These are phyloP conservation scores for Coniosporium apollinis DNA, from an alignment of 495 filamentous ascomycete genomes.

Conservation along the genomic window DNA sequence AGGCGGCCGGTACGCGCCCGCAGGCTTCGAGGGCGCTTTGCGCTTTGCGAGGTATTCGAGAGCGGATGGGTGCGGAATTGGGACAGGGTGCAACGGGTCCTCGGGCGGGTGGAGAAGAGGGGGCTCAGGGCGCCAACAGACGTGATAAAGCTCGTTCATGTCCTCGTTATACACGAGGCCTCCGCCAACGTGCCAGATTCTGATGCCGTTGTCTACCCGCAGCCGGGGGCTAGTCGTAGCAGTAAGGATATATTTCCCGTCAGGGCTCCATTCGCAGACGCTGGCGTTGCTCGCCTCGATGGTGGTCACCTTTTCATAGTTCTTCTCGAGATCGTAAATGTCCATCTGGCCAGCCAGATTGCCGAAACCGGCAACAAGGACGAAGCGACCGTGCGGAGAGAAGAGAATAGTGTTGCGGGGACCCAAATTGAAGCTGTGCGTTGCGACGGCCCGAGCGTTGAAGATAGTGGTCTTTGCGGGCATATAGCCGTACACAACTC, in stretches of 20 bases:
- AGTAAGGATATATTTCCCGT: slow-evolving; percentile 86
- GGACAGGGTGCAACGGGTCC: slow-evolving; percentile 63
- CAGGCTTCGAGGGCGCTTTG: slow-evolving; percentile 86
- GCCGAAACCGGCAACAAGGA: slow-evolving; percentile 88
- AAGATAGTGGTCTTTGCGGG: slow-evolving; percentile 95
- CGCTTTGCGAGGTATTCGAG: slow-evolving; percentile 63
- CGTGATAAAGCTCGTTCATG: slow-evolving; percentile 83
- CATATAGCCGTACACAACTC: slow-evolving; percentile 94
- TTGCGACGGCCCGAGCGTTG: slow-evolving; percentile 64
- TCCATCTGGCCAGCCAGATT: slow-evolving; percentile 97
- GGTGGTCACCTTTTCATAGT: slow-evolving; percentile 77
- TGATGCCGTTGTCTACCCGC: slow-evolving; percentile 89
- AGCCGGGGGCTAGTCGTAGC: slow-evolving; percentile 89
- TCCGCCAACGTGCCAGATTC: slow-evolving; percentile 86
- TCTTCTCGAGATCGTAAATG: slow-evolving; percentile 84
- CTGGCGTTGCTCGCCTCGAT: slow-evolving; percentile 92
- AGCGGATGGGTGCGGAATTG: slow-evolving; percentile 70
- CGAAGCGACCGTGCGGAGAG: slow-evolving; percentile 84
- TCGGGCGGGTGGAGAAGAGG: slow-evolving; percentile 39
- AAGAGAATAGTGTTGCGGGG: slow-evolving; percentile 92
- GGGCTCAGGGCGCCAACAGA: slow-evolving; percentile 71
- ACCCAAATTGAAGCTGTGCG: slow-evolving; percentile 64
- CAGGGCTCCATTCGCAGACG: slow-evolving; percentile 90
- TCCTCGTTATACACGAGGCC: slow-evolving; percentile 89
- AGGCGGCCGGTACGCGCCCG: slow-evolving; percentile 91